phyloP scores from a whole-genome alignment of 257 asterid genomes.

The Coffea eugenioides region DNA sequence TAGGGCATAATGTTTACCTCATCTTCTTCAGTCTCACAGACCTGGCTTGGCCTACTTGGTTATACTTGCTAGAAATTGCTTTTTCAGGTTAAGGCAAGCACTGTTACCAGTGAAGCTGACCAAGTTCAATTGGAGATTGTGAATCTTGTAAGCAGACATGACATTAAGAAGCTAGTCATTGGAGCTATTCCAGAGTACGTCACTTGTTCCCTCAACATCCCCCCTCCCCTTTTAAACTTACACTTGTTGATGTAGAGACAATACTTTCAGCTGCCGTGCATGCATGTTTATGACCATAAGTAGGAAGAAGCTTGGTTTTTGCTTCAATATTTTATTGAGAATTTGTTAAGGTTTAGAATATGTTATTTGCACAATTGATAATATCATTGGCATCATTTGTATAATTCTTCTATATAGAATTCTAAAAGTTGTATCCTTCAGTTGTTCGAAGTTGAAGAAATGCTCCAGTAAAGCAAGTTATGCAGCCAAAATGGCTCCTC shows the following conservation, averaged over 20 bases:
- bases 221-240: neutral
- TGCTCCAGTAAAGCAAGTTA: constrained; percentile 64
- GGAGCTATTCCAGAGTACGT: constrained; percentile 79
- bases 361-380: neutral
- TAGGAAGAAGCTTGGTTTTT: neutral
- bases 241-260: neutral
- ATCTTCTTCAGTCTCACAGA: neutral
- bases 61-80: neutral
- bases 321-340: neutral
- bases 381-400: neutral
- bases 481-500: constrained; percentile 59
- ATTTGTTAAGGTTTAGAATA: neutral
- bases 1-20: neutral
- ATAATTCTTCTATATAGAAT: neutral
- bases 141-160: constrained; percentile 50
- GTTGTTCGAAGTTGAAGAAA: constrained; percentile 61
- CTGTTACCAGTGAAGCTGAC: constrained; percentile 56
- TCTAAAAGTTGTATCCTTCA: constrained; percentile 29
- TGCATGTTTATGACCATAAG: neutral
- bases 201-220: constrained; percentile 17
- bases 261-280: constrained; percentile 3
- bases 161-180: constrained; percentile 58
- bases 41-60: neutral
- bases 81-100: constrained; percentile 67
- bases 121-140: constrained; percentile 65